Conservation (phyloP, 2,329 filamentous ascomycete genomes). For the Akanthomyces muscarius region DNA sequence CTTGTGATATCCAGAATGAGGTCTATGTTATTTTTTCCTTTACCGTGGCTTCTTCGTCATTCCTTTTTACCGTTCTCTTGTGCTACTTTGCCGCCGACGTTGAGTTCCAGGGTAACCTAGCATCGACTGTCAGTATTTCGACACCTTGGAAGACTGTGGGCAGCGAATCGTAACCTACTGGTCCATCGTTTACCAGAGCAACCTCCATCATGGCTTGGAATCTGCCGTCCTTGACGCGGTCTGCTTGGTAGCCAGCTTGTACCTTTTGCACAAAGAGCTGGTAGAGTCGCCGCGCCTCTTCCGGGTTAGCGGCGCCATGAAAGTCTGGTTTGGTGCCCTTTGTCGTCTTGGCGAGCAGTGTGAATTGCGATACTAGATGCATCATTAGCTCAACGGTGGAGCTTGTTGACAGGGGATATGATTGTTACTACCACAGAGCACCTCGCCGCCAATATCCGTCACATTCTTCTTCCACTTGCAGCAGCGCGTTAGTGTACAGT, state of each 20-base stretch:
- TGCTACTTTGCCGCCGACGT: slow-evolving; percentile 4
- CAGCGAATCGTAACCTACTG: slow-evolving; percentile 42
- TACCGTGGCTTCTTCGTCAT: background rate
- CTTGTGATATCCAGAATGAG: background rate
- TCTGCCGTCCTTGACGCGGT: slow-evolving; percentile 86
- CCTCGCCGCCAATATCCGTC: slow-evolving; percentile 80
- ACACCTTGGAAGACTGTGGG: background rate
- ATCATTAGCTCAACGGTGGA: background rate
- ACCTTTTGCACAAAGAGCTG: slow-evolving; percentile 78
- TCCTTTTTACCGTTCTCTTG: slow-evolving; percentile 2
- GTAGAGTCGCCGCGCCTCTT: slow-evolving; percentile 78
- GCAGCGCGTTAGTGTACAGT: slow-evolving; percentile 16
- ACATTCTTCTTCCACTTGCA: slow-evolving; percentile 85
- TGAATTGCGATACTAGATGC: slow-evolving; percentile 85
- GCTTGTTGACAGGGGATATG: no score
- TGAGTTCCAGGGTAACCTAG: slow-evolving; percentile 13
- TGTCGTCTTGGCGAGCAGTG: slow-evolving; percentile 84
- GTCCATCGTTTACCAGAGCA: slow-evolving; percentile 80
- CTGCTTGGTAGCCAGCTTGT: slow-evolving; percentile 63
- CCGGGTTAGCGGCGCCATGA: slow-evolving; percentile 75
- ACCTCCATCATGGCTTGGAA: slow-evolving; percentile 99
- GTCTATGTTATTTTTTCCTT: background rate
- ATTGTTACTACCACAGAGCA: slow-evolving; percentile 72
- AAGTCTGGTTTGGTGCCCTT: slow-evolving; percentile 96
- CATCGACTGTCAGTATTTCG: background rate